Evolutionary conservation across 495 filamentous ascomycete genomes (phyloP), one percentile per base, ranked within the genome.

Genomic region (Podospora conica): DNA sequence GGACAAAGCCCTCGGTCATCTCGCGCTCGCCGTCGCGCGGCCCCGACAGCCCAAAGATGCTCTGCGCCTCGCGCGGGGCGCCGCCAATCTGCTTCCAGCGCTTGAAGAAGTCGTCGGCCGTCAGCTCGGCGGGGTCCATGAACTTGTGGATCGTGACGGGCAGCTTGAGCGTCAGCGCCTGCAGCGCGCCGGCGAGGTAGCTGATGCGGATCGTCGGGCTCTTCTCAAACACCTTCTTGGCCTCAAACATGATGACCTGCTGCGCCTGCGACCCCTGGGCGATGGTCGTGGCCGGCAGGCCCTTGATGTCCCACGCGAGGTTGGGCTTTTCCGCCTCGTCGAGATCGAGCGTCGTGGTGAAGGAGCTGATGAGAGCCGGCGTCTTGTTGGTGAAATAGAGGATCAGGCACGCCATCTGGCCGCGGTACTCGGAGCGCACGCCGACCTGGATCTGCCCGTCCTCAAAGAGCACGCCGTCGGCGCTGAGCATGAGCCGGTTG

Each of bases 51-150:
- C 88, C 88, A 75, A 98, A 96, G 8, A 97, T 90, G 53, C 84
- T 81, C 75, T 99, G 96, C 0, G 89, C 85, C 73, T 99, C 96
- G 11, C 96, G 83, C 7, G 93, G 90, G 2, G 83, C 83, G 8
- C 90, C 92, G 20, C 96, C 96, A 71, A 99, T 98, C 76, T 99
- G 96, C 77, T 95, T 91, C 96, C 96, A 99, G 22, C 96, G 83
- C 81, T 95, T 97, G 81, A 99, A 99, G 78, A 98, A 99, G 66
- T 98, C 95, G 58, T 97, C 95, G 0, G 87, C 87, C 9, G 84
- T 84, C 48, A 99, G 77, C 53, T 90, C 85, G 0, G 96, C 93
- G 0, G 90, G 86, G 65, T 96, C 93, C 93, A 98, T 96, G 78
- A 95, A 99, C 69, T 97, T 96, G 73, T 97, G 93, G 65, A 92